Percentiles rank a stretch among this genome's conserved stretches.
Conservation (phyloP, 257 asterid genomes). For the Sherardia arvensis region DNA sequence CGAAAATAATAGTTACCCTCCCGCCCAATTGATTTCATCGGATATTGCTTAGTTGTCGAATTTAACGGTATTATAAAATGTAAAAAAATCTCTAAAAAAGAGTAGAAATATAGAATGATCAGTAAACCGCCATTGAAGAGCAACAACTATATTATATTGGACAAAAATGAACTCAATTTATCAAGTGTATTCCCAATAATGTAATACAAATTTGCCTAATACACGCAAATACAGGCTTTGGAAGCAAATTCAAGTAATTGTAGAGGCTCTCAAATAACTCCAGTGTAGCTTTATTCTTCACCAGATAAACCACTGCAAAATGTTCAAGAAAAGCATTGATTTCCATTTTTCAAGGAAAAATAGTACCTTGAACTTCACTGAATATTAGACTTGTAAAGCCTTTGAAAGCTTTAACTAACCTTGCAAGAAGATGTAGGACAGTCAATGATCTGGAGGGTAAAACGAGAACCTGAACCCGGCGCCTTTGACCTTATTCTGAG, state of each 20-base stretch:
- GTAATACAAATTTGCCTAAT: neutral
- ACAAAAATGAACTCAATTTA: too few species aligned
- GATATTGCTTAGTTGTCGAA: too few species aligned
- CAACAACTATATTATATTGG: too few species aligned
- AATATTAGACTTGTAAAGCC: neutral
- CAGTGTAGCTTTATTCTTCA: neutral
- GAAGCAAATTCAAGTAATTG: neutral
- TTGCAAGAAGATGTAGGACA: neutral
- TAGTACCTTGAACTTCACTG: neutral
- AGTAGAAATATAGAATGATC: too few species aligned
- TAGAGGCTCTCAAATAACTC: neutral
- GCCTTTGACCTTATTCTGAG: neutral
- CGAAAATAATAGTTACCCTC: too few species aligned
- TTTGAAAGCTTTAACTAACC: neutral
- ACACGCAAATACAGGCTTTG: neutral
- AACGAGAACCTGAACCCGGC: conserved; percentile 15
- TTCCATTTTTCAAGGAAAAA: neutral
- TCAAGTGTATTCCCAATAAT: too few species aligned
- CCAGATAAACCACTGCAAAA: neutral
- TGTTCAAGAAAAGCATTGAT: neutral
- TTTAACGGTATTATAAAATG: too few species aligned
- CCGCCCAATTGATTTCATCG: too few species aligned
- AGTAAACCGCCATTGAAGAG: too few species aligned
- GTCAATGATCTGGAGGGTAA: conserved; percentile 20
- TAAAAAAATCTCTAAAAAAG: too few species aligned